Evolutionary conservation across 805 yeast genomes (phyloP).

Genomic region (Ogataea dorogensis): DNA sequence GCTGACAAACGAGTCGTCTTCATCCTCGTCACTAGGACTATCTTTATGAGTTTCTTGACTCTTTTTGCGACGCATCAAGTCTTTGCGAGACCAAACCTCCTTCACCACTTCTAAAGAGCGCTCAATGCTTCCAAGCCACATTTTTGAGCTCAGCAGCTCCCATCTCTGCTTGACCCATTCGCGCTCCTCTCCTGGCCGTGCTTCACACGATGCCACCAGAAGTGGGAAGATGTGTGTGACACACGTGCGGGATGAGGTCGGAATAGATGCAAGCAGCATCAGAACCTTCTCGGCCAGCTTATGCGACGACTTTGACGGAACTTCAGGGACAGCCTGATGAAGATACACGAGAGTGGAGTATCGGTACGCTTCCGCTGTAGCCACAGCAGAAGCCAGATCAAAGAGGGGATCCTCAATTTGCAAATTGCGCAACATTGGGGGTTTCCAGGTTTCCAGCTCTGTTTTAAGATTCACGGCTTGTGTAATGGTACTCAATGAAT

Average conservation of each 20-base stretch:
- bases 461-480: constrained; percentile 53
- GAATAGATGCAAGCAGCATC: constrained; percentile 60
- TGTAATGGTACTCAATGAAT: constrained; percentile 48
- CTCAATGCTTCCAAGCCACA: constrained; percentile 68
- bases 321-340: constrained; percentile 71
- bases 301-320: constrained; percentile 54
- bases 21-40: constrained; percentile 15
- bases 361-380: constrained; percentile 71
- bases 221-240: constrained; percentile 66
- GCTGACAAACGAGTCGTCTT: constrained; percentile 25
- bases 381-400: constrained; percentile 58
- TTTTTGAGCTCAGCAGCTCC: constrained; percentile 48
- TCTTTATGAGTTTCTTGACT: constrained; percentile 15
- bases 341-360: constrained; percentile 57
- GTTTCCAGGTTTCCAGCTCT: constrained; percentile 57
- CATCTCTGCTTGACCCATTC: constrained; percentile 61
- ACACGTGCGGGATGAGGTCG: constrained; percentile 53
- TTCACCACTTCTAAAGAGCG: constrained; percentile 65
- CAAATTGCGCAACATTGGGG: constrained; percentile 38
- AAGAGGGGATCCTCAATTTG: constrained; percentile 45
- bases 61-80: constrained; percentile 37
- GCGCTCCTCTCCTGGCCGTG: constrained; percentile 54
- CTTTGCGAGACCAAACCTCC: constrained; percentile 70
- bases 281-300: constrained; percentile 59
- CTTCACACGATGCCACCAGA: constrained; percentile 65